Percentiles rank a stretch among this genome's conserved stretches.
These are phyloP conservation scores for Phylloporus sp. DNA, from an alignment of 768 basidiomycete species.

Conservation along the genomic window DNA sequence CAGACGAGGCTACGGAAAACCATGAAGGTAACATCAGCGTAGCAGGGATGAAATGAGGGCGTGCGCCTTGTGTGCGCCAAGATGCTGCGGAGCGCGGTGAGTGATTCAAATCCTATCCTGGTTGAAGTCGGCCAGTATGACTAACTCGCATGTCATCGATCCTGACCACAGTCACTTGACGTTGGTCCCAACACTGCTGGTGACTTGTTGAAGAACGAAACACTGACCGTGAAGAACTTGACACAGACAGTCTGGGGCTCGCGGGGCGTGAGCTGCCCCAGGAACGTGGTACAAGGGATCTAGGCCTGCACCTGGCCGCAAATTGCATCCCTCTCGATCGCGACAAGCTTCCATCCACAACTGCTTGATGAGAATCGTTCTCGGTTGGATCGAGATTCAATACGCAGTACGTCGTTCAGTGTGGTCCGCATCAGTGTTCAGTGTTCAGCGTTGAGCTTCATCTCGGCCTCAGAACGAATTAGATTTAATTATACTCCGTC, in stretches of 20 bases:
- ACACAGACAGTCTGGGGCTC: background rate
- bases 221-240: background rate
- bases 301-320: conserved; percentile 2
- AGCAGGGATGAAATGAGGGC: background rate
- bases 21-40: conserved; percentile 46
- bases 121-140: background rate
- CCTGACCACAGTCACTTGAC: background rate
- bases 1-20: conserved; percentile 64
- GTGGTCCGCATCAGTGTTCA: conserved; percentile 4
- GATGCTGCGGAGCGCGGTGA: conserved; percentile 3
- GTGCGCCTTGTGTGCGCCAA: background rate
- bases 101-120: background rate
- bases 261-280: conserved; percentile 4
- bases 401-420: background rate
- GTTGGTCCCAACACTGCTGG: background rate
- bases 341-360: conserved; percentile 14
- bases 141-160: conserved; percentile 3
- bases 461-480: conserved; percentile 25
- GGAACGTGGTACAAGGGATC: conserved; percentile 11
- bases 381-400: conserved; percentile 5
- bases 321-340: conserved; percentile 15
- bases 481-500: conserved; percentile 9
- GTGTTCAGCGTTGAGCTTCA: conserved; percentile 11
- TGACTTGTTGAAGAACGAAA: no score
- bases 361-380: background rate